Evolutionary conservation across 768 basidiomycete species (phyloP).

Genomic region (Gymnopilus dilepis): DNA sequence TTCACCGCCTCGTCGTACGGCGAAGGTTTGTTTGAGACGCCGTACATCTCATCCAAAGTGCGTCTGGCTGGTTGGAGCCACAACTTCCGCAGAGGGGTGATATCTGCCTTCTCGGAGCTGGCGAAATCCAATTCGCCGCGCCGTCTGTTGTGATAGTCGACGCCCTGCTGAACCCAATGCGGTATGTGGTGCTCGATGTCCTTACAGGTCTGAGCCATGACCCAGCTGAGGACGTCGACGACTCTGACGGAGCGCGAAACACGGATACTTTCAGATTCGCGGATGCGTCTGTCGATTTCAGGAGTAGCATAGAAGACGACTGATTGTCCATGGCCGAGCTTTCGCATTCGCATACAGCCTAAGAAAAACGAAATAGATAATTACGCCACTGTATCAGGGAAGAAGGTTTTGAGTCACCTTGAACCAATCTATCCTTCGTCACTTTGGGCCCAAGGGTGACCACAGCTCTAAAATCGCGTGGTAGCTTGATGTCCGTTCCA

Average conservation of each 20-base stretch:
- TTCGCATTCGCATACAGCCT: slow-evolving; percentile 62
- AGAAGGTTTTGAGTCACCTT: slow-evolving; percentile 38
- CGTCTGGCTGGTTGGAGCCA: slow-evolving; percentile 50
- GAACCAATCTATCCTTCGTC: slow-evolving; percentile 55
- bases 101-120: background rate
- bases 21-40: background rate
- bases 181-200: slow-evolving; percentile 45
- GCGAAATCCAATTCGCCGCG: slow-evolving; percentile 22
- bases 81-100: slow-evolving; percentile 16
- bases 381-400: background rate
- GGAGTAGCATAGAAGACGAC: slow-evolving; percentile 52
- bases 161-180: slow-evolving; percentile 48
- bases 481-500: slow-evolving; percentile 60
- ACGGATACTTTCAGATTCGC: slow-evolving; percentile 24
- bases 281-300: slow-evolving; percentile 45
- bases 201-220: slow-evolving; percentile 47
- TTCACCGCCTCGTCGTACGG: background rate
- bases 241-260: slow-evolving; percentile 19
- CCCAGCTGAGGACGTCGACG: slow-evolving; percentile 48
- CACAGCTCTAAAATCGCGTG: slow-evolving; percentile 43
- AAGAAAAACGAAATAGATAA: background rate
- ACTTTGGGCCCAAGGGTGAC: slow-evolving; percentile 57
- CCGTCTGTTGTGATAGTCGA: slow-evolving; percentile 36
- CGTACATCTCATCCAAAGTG: slow-evolving; percentile 42
- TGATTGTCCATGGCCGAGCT: slow-evolving; percentile 51